Evolutionary conservation across 768 basidiomycete species (phyloP), one percentile per base, ranked within the genome.

Genomic region (Fistulinella prunicolor): DNA sequence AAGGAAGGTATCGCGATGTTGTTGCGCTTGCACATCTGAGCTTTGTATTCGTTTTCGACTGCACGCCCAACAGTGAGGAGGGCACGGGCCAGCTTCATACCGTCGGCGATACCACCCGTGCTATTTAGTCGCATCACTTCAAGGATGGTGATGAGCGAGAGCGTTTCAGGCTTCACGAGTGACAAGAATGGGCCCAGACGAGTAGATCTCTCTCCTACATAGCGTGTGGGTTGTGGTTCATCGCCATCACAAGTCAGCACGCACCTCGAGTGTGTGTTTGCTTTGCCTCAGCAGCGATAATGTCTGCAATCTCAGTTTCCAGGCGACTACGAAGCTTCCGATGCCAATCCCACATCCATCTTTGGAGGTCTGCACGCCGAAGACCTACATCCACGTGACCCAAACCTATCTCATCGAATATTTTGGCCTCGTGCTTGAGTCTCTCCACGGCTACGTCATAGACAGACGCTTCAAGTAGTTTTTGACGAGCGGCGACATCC

Each of bases 261-360:
- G 20, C 44, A 63, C 62, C 60, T 45, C 54, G 55, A 21, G 39
- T 9, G 9, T 9, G 30, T 14, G 30, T 51, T 36, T 47, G 53
- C 41, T 61, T 55, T 0, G 50, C 54, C 53, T 80, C 81, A 9
- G 68, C 54, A 13, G 59, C 51, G 2, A 67, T 47, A 16, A 87
- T 74, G 9, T 67, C 68, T 12, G 65, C 59, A 19, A 86, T 76
- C 54, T 85, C 83, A 1, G 65, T 59, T 44, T 73, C 70, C 6
- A 87, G 64, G 6, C 80, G 72, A 4, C 40, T 62, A 23, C 73
- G 65, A n/a, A 94, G 73, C 52, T 76, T 75, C 16, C 67, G 58
- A 58, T 92, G 86, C 92, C 92, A 95, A 7, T 79, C 70, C 85
- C 86, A 91, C 88, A 95, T 90, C 86, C 86, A 87, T 34, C 69